phyloP scores from a whole-genome alignment of 768 basidiomycete species.

The Leccinum arenicola region DNA sequence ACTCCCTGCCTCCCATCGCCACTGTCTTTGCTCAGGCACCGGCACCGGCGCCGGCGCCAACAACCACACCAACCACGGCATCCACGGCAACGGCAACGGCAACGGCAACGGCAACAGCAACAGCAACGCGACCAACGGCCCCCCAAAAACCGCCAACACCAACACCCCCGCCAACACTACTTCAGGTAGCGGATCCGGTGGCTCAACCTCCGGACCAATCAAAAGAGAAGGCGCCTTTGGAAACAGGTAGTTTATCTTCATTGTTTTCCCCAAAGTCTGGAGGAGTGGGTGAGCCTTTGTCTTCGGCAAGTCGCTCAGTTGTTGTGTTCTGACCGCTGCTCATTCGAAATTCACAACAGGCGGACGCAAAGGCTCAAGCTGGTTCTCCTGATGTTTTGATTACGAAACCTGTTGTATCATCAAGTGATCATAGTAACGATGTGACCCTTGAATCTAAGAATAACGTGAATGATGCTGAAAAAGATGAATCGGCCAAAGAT shows the following conservation, averaged over 20 bases:
- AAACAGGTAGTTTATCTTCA: neutral
- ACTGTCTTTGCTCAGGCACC: conserved; percentile 13
- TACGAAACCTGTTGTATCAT: conserved; percentile 27
- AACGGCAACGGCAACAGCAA: neutral
- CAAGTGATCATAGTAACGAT: conserved; percentile 25
- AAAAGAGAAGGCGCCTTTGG: conserved; percentile 1
- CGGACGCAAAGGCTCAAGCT: neutral
- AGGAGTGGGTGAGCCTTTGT: conserved; percentile 33
- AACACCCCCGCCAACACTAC: neutral
- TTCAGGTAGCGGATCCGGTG: neutral
- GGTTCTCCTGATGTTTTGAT: conserved; percentile 13
- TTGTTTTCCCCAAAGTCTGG: conserved; percentile 2
- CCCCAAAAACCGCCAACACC: neutral
- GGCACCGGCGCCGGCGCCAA: neutral
- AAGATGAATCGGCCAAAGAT: conserved; percentile 28
- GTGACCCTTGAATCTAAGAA: conserved; percentile 21
- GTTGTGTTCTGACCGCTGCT: conserved; percentile 28
- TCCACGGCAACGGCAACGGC: neutral
- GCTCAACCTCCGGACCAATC: conserved; percentile 4
- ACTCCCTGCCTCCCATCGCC: conserved; percentile 20
- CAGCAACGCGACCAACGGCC: neutral
- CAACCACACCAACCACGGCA: neutral
- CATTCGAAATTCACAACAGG: conserved; percentile 26
- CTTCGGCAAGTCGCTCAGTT: conserved; percentile 26
- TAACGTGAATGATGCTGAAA: conserved; percentile 24